Base-by-base conservation (phyloP, 768 basidiomycete genomes). In the Phanerodontia chrysosporium region DNA sequence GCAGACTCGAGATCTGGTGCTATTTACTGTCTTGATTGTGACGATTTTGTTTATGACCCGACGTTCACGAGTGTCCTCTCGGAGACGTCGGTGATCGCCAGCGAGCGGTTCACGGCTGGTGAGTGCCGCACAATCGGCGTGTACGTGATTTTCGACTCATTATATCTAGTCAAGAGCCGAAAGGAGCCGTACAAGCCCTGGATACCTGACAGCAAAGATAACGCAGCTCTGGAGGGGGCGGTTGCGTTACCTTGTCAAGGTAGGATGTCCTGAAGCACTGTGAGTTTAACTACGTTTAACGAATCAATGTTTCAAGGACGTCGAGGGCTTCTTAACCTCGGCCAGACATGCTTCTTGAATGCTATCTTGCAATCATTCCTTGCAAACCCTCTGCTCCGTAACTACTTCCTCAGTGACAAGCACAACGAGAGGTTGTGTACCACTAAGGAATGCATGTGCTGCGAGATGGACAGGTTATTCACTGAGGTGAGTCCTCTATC, bases 291-390 rank as follows among this genome's bases (percentile, higher is more conserved):
- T 30, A n/a, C 4, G 4, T 2, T 32, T 29, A 16, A 16, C 30
- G 5, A 7, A 51, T 8, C 9, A 1, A 18, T 18, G 9, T 9
- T 18, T 22, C 30, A 4, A 92, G 92, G 86, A 53, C 84, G 90
- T n/a, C 80, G 90, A 58, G 93, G 94, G 0, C 77, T 96, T 2
- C 74, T 93, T 45, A 95, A 96, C 71, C 83, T 96, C 0, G 92
- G 93, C 1, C 88, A 94, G 70, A 98, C 95, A 0, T 98, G 96
- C 68, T 98, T 94, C 75, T 80, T 98, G 65, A 96, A 93, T 63
- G 93, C 89, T 53, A 85, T 97, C 22, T 80, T 98, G 12, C 96
- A 98, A 71, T 84, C 83, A 13, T 87, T 98, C 66, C 78, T 91
- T 8, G 89, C 92, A 72, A 98, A 97, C 65, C 95, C 96, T 0